Percentiles rank a stretch among this genome's conserved stretches.
Conservation (phyloP, 441 rosid species). For the Adansonia gregorii region DNA sequence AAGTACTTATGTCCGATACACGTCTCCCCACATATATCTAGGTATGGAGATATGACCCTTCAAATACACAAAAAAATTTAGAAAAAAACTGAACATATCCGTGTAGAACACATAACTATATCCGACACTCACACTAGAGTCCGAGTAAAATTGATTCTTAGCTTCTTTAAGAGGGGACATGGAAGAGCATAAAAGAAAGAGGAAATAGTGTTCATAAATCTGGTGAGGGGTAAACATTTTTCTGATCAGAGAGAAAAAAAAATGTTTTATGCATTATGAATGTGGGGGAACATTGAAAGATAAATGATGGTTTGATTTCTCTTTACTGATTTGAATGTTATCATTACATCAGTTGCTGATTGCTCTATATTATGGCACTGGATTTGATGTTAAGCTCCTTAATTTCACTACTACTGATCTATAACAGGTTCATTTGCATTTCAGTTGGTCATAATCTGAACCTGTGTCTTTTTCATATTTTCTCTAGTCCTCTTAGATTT, state of each 20-base stretch:
- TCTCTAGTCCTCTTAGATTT: not conserved
- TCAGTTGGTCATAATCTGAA: slow-evolving; percentile 2
- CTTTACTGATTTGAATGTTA: not conserved
- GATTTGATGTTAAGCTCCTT: slow-evolving; percentile 13
- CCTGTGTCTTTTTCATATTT: not conserved
- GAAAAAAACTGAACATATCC: too few relatives aligned
- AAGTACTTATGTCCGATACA: too few relatives aligned
- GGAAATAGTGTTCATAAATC: slow-evolving; percentile 6
- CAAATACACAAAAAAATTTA: too few relatives aligned
- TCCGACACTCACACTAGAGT: too few relatives aligned
- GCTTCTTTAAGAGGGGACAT: slow-evolving; percentile 10
- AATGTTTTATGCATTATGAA: not conserved
- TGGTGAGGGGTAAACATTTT: not conserved
- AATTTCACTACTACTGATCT: slow-evolving; percentile 8
- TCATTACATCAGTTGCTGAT: not conserved
- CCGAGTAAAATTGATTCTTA: not conserved
- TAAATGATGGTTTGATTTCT: slow-evolving; percentile 4
- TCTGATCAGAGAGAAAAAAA: not conserved
- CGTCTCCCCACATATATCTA: too few relatives aligned
- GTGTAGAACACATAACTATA: too few relatives aligned
- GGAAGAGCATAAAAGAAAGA: slow-evolving; percentile 3
- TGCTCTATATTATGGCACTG: not conserved
- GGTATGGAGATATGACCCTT: too few relatives aligned
- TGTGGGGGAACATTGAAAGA: slow-evolving; percentile 2
- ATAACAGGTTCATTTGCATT: not conserved